Base-by-base conservation (phyloP, 2,329 filamentous ascomycete genomes). In the Fusarium graminum region DNA sequence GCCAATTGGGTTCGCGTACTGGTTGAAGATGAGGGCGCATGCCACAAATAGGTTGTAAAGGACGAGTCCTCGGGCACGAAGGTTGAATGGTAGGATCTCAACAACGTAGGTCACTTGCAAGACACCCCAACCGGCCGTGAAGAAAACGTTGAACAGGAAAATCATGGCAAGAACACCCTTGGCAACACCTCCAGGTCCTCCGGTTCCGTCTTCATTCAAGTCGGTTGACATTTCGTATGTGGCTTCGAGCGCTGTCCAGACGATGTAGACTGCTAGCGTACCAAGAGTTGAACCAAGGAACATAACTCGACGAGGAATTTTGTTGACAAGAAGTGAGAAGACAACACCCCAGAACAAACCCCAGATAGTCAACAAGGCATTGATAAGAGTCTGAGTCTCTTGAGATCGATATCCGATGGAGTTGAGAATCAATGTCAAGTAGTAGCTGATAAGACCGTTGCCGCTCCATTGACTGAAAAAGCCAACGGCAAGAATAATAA, bases 391-490 rank as follows among this genome's bases (percentile, higher is more conserved):
- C 0, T 60, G 57, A 0, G 55, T 60, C 29, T 60, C 55, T 7
- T 60, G 39, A 3, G 57, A 60, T 4, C 55, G 55, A 4, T 60
- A 60, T 2, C 57, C 57, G 2, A 60, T 60, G 0, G 57, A 60
- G 55, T 60, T 60, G 16, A 60, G 55, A 10, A 60, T 60, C 10
- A 60, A 19, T 2, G 57, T 60, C 13, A 60, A 12, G 11, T 60
- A 60, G 7, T 60, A 60, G 29, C 57, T 60, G 25, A 60, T 60
- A 2, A 60, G 30, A 0, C 57, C 55, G 4, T 60, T 60, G 0
- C 57, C 57, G 34, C 55, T 60, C 57, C 57, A 60, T 3, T 60
- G 57, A 36, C 55, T 60, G 4, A 60, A 60, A 19, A 60, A 60
- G 1, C 57, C 57, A 1, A 60, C 55, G 2, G 57, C 36, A 1